Evolutionary conservation across 768 basidiomycete species (phyloP).

Genomic region (Mycena vitilis): DNA sequence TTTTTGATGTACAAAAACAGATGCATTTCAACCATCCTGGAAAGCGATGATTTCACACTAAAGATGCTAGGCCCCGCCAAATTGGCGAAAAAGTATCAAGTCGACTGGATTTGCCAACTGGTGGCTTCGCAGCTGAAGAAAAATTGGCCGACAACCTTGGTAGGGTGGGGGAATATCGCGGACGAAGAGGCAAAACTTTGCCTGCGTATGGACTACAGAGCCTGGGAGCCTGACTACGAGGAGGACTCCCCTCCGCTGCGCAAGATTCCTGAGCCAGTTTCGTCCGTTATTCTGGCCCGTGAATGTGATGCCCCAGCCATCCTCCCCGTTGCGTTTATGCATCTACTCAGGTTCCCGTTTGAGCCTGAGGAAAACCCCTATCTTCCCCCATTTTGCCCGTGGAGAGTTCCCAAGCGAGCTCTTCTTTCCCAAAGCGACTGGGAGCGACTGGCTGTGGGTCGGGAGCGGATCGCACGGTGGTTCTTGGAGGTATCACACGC

Average conservation of each 20-base stretch:
- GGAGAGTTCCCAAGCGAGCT: not conserved
- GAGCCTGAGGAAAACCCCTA: not conserved
- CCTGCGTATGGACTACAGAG: not conserved
- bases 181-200: not conserved
- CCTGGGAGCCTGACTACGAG: not conserved
- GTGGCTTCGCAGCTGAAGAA: conserved; percentile 12
- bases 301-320: not conserved
- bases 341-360: conserved; percentile 3
- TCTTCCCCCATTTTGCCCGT: not conserved
- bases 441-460: conserved; percentile 4
- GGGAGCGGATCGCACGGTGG: conserved; percentile 17
- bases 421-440: conserved; percentile 5
- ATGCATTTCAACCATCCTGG: not conserved
- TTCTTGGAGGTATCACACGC: not conserved
- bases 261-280: conserved; percentile 8
- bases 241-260: not conserved
- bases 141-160: conserved; percentile 2
- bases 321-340: conserved; percentile 14
- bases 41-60: not conserved
- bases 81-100: conserved; percentile 23
- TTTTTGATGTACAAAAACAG: not conserved
- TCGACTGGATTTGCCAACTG: conserved; percentile 23
- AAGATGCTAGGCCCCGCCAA: not conserved
- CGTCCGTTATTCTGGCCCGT: conserved; percentile 13
- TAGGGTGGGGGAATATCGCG: not conserved